Evolutionary conservation across 768 basidiomycete genomes (phyloP), one percentile per base, ranked within the genome.

Genomic region (Boletus bicolor): DNA sequence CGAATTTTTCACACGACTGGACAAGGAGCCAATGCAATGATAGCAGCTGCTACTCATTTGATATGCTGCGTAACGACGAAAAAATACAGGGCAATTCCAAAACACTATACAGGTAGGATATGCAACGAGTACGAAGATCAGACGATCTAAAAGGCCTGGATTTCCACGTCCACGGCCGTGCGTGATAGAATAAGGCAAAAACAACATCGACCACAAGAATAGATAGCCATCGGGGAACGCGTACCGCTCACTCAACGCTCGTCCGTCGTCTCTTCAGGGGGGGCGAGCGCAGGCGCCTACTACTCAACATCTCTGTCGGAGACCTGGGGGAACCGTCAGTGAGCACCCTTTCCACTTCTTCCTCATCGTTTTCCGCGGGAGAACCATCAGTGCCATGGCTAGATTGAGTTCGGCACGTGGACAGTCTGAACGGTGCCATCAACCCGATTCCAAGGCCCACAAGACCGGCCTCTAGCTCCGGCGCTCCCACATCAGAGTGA

Each of bases 241-340:
- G 45, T 37, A 21, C 19, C 30, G 36, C 41, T 64, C 55, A 70
- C 28, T 60, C 54, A n/a, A 57, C 38, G 24, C 57, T 62, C 68
- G 76, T 74, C 59, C 78, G 77, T 58, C 82, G 77, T 67, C 76
- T 84, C 74, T 82, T 85, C 44, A 72, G 62, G 9, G 80, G 82
- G 2, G 78, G 77, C 14, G 73, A 60, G 56, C 75, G 66, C 49
- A 62, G 17, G 35, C 45, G 48, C 36, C 54, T 66, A 17, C 46
- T 56, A 50, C 53, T 66, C 59, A 52, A 50, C 42, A 53, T 63
- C 49, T 53, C 65, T 39, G 55, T 65, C 34, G 57, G 71, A 15
- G 67, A 68, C 8, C 30, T 48, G 0, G 65, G 65, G 11, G 63
- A 69, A 21, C 56, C 61, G 36, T 56, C 62, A 32, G 45, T 48